These are phyloP conservation scores for Oryza punctata DNA, from an alignment of 176 grass and related monocot species.

Conservation along the genomic window DNA sequence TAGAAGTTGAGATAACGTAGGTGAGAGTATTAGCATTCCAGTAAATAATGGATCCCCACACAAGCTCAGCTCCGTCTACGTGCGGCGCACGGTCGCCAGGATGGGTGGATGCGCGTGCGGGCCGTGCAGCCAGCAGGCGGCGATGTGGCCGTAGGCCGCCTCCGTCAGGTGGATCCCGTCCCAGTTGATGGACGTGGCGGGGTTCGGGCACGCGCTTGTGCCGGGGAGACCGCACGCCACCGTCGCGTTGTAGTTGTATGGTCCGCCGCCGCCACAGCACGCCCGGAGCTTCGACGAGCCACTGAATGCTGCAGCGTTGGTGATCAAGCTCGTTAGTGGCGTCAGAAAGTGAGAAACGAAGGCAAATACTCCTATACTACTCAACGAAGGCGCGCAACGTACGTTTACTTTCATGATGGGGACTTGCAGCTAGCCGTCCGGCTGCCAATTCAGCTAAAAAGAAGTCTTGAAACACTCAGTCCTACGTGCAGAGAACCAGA, in stretches of 20 bases:
- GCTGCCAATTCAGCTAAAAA: too few species aligned
- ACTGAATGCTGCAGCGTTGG: slow-evolving; percentile 25
- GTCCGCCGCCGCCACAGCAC: slow-evolving; percentile 52
- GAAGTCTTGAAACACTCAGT: too few species aligned
- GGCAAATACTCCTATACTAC: too few species aligned
- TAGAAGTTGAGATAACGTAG: too few species aligned
- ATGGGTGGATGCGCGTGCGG: slow-evolving; percentile 34
- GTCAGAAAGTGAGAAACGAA: neutral
- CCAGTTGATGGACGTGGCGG: slow-evolving; percentile 46
- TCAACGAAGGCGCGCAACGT: too few species aligned
- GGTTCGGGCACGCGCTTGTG: slow-evolving; percentile 15
- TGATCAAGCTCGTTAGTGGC: neutral
- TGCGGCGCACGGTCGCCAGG: neutral
- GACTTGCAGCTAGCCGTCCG: too few species aligned
- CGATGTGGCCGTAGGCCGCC: slow-evolving; percentile 23
- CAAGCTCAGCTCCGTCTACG: too few species aligned
- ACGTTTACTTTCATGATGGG: too few species aligned
- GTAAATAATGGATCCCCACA: too few species aligned
- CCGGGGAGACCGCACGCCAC: slow-evolving; percentile 35
- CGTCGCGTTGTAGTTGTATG: slow-evolving; percentile 28
- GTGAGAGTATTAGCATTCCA: too few species aligned
- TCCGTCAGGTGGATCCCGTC: slow-evolving; percentile 62
- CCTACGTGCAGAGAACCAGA: too few species aligned
- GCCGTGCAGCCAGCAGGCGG: slow-evolving; percentile 40
- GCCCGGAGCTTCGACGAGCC: slow-evolving; percentile 10